Evolutionary conservation across 2,329 filamentous ascomycete species (phyloP), one percentile per base, ranked within the genome.

Genomic region (Botryosphaeria dothidea): DNA sequence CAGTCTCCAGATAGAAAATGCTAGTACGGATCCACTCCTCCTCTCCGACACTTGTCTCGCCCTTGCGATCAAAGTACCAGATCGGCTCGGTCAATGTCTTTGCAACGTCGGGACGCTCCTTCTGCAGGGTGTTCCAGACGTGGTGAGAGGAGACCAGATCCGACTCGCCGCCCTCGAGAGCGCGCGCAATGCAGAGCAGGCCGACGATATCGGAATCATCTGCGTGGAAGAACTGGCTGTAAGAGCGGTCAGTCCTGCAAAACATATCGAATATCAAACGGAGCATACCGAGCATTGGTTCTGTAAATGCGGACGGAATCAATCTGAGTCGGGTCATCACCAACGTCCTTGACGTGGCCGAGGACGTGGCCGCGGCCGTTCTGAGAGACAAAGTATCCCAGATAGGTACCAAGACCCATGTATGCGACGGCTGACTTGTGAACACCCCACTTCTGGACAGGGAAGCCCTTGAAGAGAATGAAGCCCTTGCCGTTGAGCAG

Each of bases 31-130:
- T 91, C 79, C 88, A 96, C 65, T 88, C 88, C 63, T 93, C 86
- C 77, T 96, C 84, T 13, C 91, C 92, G 15, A 83, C 80, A 23
- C 88, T 91, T 1, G 86, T 87, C 81, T 96, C 92, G 11, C 92
- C 92, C 81, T 96, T 96, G 63, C 92, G 89, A 78, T 96, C 92
- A 76, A 96, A 94, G 80, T 96, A 95, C 92, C 92, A 96, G 68
- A 92, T 87, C 0, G 92, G 92, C 74, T 89, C 80, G 1, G 90
- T 90, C 62, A 96, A 82, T 5, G 88, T 84, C 75, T 91, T 87
- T 0, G 92, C 89, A 1, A 96, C 89, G 71, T 94, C 92, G 0
- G 92, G 92, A 25, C 91, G 84, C 74, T 94, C 87, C 43, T 77
- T 78, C 74, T 92, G 91, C 38, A 96, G 83, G 41, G 85, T 85